Evolutionary conservation across 176 grass and related monocot species (phyloP), one percentile per base, ranked within the genome.

Genomic region (Paspalum vaginatum): DNA sequence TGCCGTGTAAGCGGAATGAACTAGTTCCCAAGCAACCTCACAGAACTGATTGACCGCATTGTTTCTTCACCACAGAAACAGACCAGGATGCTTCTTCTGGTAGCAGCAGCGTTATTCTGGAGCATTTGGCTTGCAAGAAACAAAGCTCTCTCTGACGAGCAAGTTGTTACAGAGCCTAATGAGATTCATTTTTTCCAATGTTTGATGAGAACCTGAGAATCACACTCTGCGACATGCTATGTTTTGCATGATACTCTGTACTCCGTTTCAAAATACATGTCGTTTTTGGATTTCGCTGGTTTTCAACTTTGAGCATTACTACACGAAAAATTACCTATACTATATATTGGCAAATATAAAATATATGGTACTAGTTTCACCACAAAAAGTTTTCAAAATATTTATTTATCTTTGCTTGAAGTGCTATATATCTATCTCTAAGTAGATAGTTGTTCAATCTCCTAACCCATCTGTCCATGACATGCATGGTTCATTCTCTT

Each of bases 121-220:
- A 21, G n/a, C n/a, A 25, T 58, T 58, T 58, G 55, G 55, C 55
- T 58, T 58, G n/a, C 20, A 58, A 58, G 55, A 58, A 58, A 58
- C 55, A 58, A 58, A 20, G 9, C 55, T 11, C 2, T 24, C 21
- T 58, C 8, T 58, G 21, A 24, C 2, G 3, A 11, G 55, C 22
- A 58, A 58, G 8, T 58, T 58, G 55, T 22, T 22, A 21, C 20
- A 25, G 55, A 58, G 2, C 55, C 55, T 58, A 58, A 58, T 25
- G 55, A 58, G 55, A 58, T 57, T 17, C 53, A 8, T 9, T 57
- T 20, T 22, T 7, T 32, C 32, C 20, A 57, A n/a, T 7, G 20
- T 21, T 57, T n/a, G 55, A 21, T n/a, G 24, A 58, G 55, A 58
- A 58, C n/a, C 8, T 10, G 10, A 58, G 9, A 24, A 24, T 32